These are phyloP conservation scores for Myriangium duriaei DNA, from an alignment of 2,329 filamentous ascomycete genomes.

Conservation along the genomic window DNA sequence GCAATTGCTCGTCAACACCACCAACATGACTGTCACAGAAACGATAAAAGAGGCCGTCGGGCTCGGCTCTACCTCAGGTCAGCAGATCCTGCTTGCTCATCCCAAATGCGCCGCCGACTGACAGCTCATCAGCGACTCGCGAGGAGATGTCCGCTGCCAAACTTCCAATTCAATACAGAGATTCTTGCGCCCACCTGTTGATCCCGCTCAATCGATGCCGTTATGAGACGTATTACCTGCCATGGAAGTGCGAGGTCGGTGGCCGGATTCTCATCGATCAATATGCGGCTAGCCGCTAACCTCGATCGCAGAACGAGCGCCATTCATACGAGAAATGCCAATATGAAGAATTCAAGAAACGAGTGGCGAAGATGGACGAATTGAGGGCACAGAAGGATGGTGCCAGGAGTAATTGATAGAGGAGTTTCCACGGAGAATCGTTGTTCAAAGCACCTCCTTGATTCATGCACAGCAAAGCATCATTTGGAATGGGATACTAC, in stretches of 20 bases:
- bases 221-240: conserved; percentile 79
- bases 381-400: conserved; percentile 74
- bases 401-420: conserved; percentile 62
- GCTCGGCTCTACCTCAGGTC: conserved; percentile 26
- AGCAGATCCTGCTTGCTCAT: too few relatives aligned
- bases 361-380: conserved; percentile 98
- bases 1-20: not conserved
- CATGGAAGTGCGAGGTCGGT: conserved; percentile 88
- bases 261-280: too few relatives aligned
- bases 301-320: conserved; percentile 63
- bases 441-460: too few relatives aligned
- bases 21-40: conserved; percentile 31
- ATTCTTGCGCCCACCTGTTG: conserved; percentile 87
- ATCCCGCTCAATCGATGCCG: conserved; percentile 96
- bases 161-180: conserved; percentile 81
- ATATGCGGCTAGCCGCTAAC: too few relatives aligned
- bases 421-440: too few relatives aligned
- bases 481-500: too few relatives aligned
- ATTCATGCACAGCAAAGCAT: too few relatives aligned
- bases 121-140: conserved; percentile 58
- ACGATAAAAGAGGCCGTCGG: conserved; percentile 37
- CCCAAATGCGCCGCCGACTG: conserved; percentile 12
- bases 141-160: conserved; percentile 89
- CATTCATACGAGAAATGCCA: conserved; percentile 99
- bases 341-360: conserved; percentile 97